phyloP scores from a whole-genome alignment of 208 protist genomes.

The Wallacemonas sp. region DNA sequence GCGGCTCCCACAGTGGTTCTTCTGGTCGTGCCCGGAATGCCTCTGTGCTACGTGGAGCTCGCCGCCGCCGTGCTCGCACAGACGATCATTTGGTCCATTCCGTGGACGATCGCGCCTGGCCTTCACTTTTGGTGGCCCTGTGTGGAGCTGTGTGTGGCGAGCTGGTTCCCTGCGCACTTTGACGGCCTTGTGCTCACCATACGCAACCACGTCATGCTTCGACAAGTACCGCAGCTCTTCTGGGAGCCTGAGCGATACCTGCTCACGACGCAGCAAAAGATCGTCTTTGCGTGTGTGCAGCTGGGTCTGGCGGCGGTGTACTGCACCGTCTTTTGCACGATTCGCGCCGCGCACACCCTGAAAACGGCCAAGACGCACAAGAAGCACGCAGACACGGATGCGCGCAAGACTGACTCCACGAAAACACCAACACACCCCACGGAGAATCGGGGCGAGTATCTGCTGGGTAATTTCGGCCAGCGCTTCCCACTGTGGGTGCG shows the following conservation, averaged over 20 bases:
- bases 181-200: constrained; percentile 60
- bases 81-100: constrained; percentile 33
- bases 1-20: constrained; percentile 31
- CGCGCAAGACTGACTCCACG: neutral
- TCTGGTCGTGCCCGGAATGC: constrained; percentile 29
- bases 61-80: constrained; percentile 27
- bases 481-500: constrained; percentile 15
- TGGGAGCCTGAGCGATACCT: constrained; percentile 48
- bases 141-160: constrained; percentile 15
- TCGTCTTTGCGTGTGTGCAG: constrained; percentile 43
- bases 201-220: constrained; percentile 55
- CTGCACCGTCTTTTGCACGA: constrained; percentile 31
- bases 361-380: neutral
- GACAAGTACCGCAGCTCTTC: constrained; percentile 20
- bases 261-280: constrained; percentile 20
- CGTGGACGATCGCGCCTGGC: constrained; percentile 18
- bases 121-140: constrained; percentile 36
- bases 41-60: constrained; percentile 41
- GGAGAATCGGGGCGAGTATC: constrained; percentile 16
- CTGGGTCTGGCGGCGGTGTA: constrained; percentile 25
- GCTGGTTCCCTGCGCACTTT: constrained; percentile 52
- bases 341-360: constrained; percentile 25
- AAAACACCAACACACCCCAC: neutral
- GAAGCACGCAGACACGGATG: neutral
- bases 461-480: constrained; percentile 39